Evolutionary conservation across 148 eudicot genomes (phyloP), one percentile per base, ranked within the genome.

Genomic region (Heliamphora exappendiculata): DNA sequence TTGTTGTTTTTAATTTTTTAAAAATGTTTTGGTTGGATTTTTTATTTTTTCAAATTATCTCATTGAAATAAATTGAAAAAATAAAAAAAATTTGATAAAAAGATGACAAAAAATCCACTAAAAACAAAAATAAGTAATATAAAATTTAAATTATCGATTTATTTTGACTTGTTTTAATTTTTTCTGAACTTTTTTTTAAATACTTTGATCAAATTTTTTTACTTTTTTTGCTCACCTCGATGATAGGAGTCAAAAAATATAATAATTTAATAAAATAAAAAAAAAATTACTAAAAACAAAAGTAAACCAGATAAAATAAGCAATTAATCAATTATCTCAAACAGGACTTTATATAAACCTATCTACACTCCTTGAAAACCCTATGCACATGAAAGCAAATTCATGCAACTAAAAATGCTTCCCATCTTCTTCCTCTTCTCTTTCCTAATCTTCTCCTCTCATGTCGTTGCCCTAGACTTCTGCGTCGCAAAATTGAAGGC

Each of bases 401-500:
- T 54, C 54, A 55, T 42, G 51, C 57, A 24, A 31, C 44, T 22
- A n/a, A 89, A 85, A 60, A 93, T 91, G 98, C 78, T 64, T 59
- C 81, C 79, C 69, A 16, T 74, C 29, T 42, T 87, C 55, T 10
- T 87, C 78, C 70, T 86, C 78, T 70, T 86, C 74, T 74, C 84
- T 2, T 63, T 88, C 42, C 84, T 87, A 51, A 31, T 87, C n/a
- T n/a, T 77, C 60, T 76, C 90, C 49, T 20, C 84, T 39, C 51
- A 72, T 51, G 90, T 86, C 29, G 54, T 75, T 0, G 90, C 81
- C 5, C 76, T 70, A 7, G 98, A 94, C 87, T 91, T 87, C 77
- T 94, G 98, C 39, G 94, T 94, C 0, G 97, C 82, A 3, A 93
- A 93, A 75, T 36, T 68, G 11, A 70, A 34, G 33, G 79, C 78